Evolutionary conservation across 352 stramenopile genomes (phyloP).

Genomic region (Globisporangium lucens): DNA sequence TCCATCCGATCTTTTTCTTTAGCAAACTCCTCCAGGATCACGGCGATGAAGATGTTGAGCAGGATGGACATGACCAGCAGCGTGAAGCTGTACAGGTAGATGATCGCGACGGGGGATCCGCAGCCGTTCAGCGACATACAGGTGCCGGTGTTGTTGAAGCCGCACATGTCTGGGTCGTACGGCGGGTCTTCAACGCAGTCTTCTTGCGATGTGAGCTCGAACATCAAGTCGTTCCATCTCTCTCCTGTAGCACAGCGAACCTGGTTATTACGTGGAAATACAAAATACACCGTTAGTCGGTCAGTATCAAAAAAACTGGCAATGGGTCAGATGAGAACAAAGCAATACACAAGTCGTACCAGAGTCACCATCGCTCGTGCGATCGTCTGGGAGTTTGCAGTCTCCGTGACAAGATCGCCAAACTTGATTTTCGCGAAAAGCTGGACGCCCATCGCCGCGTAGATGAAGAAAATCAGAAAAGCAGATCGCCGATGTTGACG

Average conservation of each 20-base stretch:
- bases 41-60: constrained; percentile 91
- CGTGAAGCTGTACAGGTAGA: constrained; percentile 88
- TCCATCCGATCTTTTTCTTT: constrained; percentile 69
- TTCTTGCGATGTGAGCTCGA: constrained; percentile 64
- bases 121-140: constrained; percentile 74
- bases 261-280: constrained; percentile 43
- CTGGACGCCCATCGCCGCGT: constrained; percentile 87
- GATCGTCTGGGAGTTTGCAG: constrained; percentile 88
- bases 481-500: constrained; percentile 81
- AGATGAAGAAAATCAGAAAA: constrained; percentile 94
- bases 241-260: constrained; percentile 91
- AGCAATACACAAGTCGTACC: constrained; percentile 22
- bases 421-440: constrained; percentile 87
- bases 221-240: constrained; percentile 91
- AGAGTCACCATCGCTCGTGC: constrained; percentile 63
- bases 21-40: constrained; percentile 90
- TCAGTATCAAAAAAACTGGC: not conserved
- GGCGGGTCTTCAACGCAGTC: constrained; percentile 41
- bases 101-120: constrained; percentile 53
- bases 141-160: constrained; percentile 39
- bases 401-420: constrained; percentile 55
- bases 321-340: not conserved
- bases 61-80: constrained; percentile 88
- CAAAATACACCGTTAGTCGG: constrained; percentile 22
- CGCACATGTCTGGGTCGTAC: constrained; percentile 57